Evolutionary conservation across 1,284 basidiomycete species (phyloP), one percentile per base, ranked within the genome.

Genomic region (Sanguinoderma infundibulare): DNA sequence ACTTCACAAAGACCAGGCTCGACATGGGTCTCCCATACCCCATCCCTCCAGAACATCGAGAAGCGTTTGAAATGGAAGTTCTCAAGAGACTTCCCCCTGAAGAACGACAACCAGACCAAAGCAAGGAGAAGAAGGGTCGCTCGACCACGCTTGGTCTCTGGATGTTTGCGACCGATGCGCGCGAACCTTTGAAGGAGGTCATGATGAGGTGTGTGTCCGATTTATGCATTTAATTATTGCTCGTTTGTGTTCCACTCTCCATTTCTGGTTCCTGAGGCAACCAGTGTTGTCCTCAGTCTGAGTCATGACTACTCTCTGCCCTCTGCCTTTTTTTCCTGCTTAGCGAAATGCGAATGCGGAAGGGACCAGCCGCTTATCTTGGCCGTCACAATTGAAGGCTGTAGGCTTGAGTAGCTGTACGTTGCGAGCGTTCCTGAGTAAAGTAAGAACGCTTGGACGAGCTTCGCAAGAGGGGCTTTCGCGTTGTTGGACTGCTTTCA

Each of bases 101-200:
- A 35, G 61, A 72, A n/a, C 57, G 26, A 20, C 44, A 55, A 17
- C 60, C 50, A 24, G 60, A 64, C n/a, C 53, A 67, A 30, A 56
- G 66, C 32, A 68, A 68, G 51, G 77, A 77, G 40, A 79, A 83
- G 67, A 88, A 87, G 70, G 87, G 87, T n/a, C 77, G 72, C 24
- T 76, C 81, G 2, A 78, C 78, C 46, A 89, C 87, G 2, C 83
- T 92, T 61, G 92, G 92, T 2, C 78, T 95, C 9, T 96, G 94
- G 94, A 89, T 90, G 73, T 88, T 87, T 68, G 83, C 89, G 34
- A 85, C 86, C 15, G 87, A 89, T 57, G 84, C 87, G 35, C 81
- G 92, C 44, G 89, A 90, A 70, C 83, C 85, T 26, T 81, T 95
- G 72, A 86, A 82, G 61, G 83, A 87, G 65, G 87, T 90, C 60